phyloP scores from a whole-genome alignment of 495 filamentous ascomycete genomes.

The Hypomontagnella monticulosa region DNA sequence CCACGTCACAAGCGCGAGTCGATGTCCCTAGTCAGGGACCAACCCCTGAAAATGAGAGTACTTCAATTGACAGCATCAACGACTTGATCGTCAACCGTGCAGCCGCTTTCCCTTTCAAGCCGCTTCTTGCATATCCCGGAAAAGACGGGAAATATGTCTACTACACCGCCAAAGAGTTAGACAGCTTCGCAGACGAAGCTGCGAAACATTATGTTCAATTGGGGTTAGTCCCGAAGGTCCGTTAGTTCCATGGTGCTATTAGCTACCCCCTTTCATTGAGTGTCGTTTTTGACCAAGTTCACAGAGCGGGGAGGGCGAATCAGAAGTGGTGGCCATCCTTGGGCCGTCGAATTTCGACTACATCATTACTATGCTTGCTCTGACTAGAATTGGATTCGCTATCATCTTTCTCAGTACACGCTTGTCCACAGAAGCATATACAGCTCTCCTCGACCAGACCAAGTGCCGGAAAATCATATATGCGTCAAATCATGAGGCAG shows the following conservation, averaged over 20 bases:
- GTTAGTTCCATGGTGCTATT: background rate
- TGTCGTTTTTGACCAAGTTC: conserved; percentile 15
- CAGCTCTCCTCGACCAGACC: conserved; percentile 52
- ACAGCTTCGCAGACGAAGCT: conserved; percentile 48
- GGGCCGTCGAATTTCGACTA: conserved; percentile 57
- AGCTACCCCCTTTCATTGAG: background rate
- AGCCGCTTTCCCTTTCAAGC: conserved; percentile 34
- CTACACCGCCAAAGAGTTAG: conserved; percentile 49
- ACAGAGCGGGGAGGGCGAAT: conserved; percentile 44
- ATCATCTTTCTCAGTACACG: conserved; percentile 59
- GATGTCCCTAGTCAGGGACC: background rate
- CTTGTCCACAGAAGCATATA: conserved; percentile 55
- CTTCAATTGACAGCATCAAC: conserved; percentile 38
- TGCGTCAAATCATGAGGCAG: conserved; percentile 39
- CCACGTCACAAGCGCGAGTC: conserved; percentile 11
- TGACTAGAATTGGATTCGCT: conserved; percentile 58
- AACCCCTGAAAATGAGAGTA: conserved; percentile 4
- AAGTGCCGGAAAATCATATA: conserved; percentile 48
- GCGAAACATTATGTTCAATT: conserved; percentile 35
- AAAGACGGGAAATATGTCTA: conserved; percentile 44
- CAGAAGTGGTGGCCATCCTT: conserved; percentile 56
- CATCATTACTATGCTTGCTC: conserved; percentile 53
- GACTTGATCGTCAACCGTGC: conserved; percentile 46
- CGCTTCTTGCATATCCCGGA: conserved; percentile 51
- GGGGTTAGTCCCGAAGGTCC: conserved; percentile 26